These are phyloP conservation scores for Hypoxylon lienhwacheense DNA, from an alignment of 495 filamentous ascomycete species.

Conservation along the genomic window DNA sequence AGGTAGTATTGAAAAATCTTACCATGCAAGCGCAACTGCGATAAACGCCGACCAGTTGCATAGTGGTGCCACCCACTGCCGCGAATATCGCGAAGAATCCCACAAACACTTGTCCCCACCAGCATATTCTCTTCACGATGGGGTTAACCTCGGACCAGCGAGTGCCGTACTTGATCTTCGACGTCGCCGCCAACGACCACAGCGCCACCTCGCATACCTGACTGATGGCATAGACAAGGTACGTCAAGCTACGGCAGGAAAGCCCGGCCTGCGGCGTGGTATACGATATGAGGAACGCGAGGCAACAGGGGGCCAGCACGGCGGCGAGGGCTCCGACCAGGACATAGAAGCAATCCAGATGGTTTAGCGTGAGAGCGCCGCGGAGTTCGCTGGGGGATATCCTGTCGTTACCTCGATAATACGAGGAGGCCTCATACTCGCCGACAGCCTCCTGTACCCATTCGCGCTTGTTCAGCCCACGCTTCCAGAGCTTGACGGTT, in stretches of 20 bases:
- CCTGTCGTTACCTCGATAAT: neutral
- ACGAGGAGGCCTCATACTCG: slow-evolving; percentile 20
- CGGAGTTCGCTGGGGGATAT: slow-evolving; percentile 15
- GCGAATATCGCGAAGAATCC: slow-evolving; percentile 41
- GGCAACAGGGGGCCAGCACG: slow-evolving; percentile 39
- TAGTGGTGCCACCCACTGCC: slow-evolving; percentile 41
- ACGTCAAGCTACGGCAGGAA: slow-evolving; percentile 47
- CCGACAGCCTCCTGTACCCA: slow-evolving; percentile 37
- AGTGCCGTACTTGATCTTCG: slow-evolving; percentile 27
- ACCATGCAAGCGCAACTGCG: slow-evolving; percentile 43
- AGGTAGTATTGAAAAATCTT: slow-evolving; percentile 1
- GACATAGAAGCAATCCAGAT: slow-evolving; percentile 33
- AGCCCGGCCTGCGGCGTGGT: slow-evolving; percentile 47
- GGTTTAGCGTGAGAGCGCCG: slow-evolving; percentile 25
- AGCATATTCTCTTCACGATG: slow-evolving; percentile 32
- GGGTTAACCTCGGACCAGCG: slow-evolving; percentile 27
- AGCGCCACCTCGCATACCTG: slow-evolving; percentile 44
- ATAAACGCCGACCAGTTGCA: slow-evolving; percentile 47
- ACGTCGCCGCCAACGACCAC: slow-evolving; percentile 32
- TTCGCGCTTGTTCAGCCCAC: slow-evolving; percentile 36
- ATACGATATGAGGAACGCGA: slow-evolving; percentile 48
- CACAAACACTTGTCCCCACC: slow-evolving; percentile 36
- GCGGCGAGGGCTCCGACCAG: slow-evolving; percentile 38
- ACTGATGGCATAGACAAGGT: slow-evolving; percentile 44
- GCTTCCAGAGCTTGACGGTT: slow-evolving; percentile 39